Evolutionary conservation across 495 filamentous ascomycete genomes (phyloP).

Genomic region (Letharia columbiana): DNA sequence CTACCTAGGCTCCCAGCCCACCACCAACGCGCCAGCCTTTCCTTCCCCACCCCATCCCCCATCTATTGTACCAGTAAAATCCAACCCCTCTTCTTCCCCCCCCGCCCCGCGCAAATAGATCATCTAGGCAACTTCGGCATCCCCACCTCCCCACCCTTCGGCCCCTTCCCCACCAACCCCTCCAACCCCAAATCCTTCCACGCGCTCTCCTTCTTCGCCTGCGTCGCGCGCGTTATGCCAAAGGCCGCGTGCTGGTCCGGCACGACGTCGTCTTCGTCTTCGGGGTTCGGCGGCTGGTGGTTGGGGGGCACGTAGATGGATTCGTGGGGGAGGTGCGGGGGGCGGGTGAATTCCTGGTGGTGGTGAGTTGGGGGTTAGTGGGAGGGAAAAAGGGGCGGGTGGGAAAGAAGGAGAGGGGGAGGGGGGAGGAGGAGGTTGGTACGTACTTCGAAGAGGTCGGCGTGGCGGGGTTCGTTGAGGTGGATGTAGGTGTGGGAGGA

Average conservation of each 20-base stretch:
- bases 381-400: not conserved
- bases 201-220: conserved; percentile 51
- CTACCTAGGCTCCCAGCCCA: not conserved
- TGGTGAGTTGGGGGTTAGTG: too few relatives aligned
- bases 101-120: conserved; percentile 17
- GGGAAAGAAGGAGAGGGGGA: conserved; percentile 15
- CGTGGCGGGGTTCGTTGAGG: conserved; percentile 68
- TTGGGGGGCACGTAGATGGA: conserved; percentile 87
- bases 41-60: conserved; percentile 12
- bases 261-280: conserved; percentile 97
- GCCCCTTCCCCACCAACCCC: conserved; percentile 28
- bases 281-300: conserved; percentile 86
- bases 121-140: too few relatives aligned
- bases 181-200: conserved; percentile 83
- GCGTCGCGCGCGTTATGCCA: conserved; percentile 81
- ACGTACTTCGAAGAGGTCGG: conserved; percentile 82
- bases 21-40: conserved; percentile 3
- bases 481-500: conserved; percentile 79
- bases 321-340: conserved; percentile 44
- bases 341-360: conserved; percentile 26
- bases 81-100: conserved; percentile 22
- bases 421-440: conserved; percentile 24
- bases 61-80: too few relatives aligned
- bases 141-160: conserved; percentile 49
- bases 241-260: conserved; percentile 97